Percentiles rank a stretch among this genome's conserved stretches.
These are phyloP conservation scores for Staphylotrichum longicolle DNA, from an alignment of 495 filamentous ascomycete species.

Conservation along the genomic window DNA sequence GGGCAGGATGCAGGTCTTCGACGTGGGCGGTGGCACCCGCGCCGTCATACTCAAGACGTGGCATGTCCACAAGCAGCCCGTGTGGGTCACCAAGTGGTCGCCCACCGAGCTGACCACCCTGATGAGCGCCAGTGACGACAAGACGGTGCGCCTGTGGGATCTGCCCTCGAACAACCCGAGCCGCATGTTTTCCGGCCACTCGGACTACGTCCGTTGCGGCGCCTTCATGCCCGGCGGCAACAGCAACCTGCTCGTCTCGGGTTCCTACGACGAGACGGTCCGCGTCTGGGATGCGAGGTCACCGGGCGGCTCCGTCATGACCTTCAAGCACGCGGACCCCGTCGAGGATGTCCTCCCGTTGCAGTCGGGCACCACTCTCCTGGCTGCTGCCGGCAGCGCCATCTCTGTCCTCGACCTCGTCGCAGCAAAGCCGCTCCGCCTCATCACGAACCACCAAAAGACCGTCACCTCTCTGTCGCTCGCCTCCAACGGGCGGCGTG, in stretches of 20 bases:
- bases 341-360: constrained; percentile 85
- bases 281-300: constrained; percentile 88
- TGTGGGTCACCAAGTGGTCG: constrained; percentile 86
- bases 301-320: constrained; percentile 67
- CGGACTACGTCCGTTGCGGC: constrained; percentile 86
- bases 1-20: constrained; percentile 91
- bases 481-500: constrained; percentile 73
- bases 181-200: constrained; percentile 79
- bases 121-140: constrained; percentile 84
- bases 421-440: constrained; percentile 78
- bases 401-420: constrained; percentile 94
- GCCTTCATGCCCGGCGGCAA: constrained; percentile 79
- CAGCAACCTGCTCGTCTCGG: constrained; percentile 74
- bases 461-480: constrained; percentile 79
- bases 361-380: constrained; percentile 77
- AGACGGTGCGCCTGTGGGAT: constrained; percentile 91
- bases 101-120: constrained; percentile 80
- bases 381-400: constrained; percentile 80
- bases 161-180: constrained; percentile 73
- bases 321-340: constrained; percentile 85
- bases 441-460: constrained; percentile 95
- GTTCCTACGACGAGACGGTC: constrained; percentile 92
- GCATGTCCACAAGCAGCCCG: constrained; percentile 91
- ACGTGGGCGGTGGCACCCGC: constrained; percentile 61
- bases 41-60: constrained; percentile 94